phyloP scores from a whole-genome alignment of 441 rosid species.

The Jatropha multifida region DNA sequence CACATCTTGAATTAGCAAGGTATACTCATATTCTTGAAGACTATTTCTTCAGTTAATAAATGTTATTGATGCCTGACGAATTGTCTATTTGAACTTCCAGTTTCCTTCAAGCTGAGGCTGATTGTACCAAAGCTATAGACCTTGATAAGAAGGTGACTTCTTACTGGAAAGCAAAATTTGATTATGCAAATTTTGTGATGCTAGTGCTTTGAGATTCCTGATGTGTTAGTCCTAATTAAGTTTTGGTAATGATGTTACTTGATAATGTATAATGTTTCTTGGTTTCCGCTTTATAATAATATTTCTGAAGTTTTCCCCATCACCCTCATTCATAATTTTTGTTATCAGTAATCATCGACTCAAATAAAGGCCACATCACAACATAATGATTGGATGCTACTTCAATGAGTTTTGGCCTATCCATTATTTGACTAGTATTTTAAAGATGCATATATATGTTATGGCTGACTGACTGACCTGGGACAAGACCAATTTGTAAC shows the following conservation, averaged over 20 bases:
- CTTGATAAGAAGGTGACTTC: constrained; percentile 84
- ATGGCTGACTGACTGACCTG: too few species aligned
- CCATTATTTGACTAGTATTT: not conserved
- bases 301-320: not conserved
- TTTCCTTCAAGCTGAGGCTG: constrained; percentile 84
- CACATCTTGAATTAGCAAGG: constrained; percentile 84
- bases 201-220: not conserved
- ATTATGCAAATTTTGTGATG: constrained; percentile 4
- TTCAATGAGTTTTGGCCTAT: not conserved
- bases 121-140: constrained; percentile 76
- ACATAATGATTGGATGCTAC: not conserved
- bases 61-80: not conserved
- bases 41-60: not conserved
- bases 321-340: not conserved
- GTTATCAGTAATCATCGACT: not conserved
- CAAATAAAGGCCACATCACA: not conserved
- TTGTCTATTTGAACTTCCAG: constrained; percentile 39
- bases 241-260: not conserved
- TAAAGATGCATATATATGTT: too few species aligned
- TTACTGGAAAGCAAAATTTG: not conserved
- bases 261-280: constrained; percentile 6
- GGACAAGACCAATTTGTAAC: not conserved
- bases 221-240: not conserved
- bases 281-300: not conserved
- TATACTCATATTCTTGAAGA: constrained; percentile 26